Percentiles rank a stretch among this genome's conserved stretches.
Conservation (phyloP, 148 eudicot species). For the Gaultheria prostrata region DNA sequence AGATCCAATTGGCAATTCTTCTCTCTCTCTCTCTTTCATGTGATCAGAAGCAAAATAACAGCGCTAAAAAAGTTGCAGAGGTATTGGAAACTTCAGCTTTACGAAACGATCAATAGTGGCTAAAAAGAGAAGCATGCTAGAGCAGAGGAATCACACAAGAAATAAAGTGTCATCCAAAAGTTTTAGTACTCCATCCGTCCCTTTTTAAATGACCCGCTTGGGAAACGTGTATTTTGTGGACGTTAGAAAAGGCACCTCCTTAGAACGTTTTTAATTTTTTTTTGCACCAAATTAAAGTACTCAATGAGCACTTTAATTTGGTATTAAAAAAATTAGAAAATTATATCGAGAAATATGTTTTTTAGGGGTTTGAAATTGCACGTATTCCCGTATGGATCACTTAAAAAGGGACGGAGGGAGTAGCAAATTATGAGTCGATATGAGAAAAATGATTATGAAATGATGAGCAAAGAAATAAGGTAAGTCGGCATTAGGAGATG, state of each 20-base stretch:
- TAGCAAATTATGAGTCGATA: background rate
- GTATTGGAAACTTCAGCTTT: conserved; percentile 32
- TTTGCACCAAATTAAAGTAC: no score
- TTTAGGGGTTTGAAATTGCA: no score
- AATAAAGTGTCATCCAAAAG: conserved; percentile 21
- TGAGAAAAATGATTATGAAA: background rate
- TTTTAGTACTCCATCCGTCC: no score
- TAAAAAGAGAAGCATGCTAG: conserved; percentile 23
- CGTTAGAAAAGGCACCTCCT: no score
- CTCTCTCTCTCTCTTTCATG: conserved; percentile 2
- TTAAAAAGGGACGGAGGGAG: no score
- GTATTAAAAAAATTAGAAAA: no score
- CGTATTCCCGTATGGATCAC: no score
- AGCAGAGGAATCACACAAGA: conserved; percentile 16
- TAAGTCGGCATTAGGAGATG: background rate
- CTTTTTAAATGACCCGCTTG: no score
- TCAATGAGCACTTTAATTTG: no score
- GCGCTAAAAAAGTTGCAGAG: conserved; percentile 3
- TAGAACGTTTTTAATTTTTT: no score
- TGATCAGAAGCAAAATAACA: conserved; percentile 10
- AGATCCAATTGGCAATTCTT: background rate
- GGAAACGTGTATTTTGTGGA: no score
- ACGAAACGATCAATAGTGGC: conserved; percentile 36
- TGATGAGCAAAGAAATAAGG: background rate
- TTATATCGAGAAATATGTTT: no score